Base-by-base conservation (phyloP, 192 early-diverging fungal genomes). In the Gryganskiella cystojenkinii region DNA sequence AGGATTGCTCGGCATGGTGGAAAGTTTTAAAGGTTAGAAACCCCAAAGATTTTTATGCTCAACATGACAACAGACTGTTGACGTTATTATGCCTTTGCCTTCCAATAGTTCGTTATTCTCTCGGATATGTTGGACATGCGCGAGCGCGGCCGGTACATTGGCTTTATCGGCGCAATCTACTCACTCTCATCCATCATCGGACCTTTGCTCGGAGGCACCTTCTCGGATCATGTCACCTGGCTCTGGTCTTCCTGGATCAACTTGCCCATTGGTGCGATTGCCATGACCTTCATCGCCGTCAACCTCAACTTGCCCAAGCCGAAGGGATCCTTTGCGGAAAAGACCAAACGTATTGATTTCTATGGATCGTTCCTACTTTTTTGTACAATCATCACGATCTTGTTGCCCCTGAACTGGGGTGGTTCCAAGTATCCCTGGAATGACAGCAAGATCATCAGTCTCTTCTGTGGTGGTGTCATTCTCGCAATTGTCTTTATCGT, bases 191-290 rank as follows among this genome's bases (percentile, higher is more conserved):
- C 85, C 42, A 86, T 92, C 5, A 67, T 89, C 24, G 92, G 92
- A 8, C 91, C 91, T 0, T 61, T 93, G 3, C 30, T 89, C 31
- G 92, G 92, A 47, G 92, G 92, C 22, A 85, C 85, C 9, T 92
- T 94, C 58, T 80, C 87, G 0, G 90, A 92, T 27, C 79, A 88
- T 54, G 61, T 85, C 9, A 83, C 82, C 4, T 93, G 92, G 92
- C 84, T 87, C n/a, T 93, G 91, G 91, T 86, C 83, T 17, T 93
- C 92, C 71, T 92, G 84, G 78, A 83, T 88, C 56, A 85, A 78
- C 59, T 47, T 85, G 42, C 82, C 82, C 2, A 71, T 86, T 6
- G 82, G 75, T 15, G 74, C 70, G 1, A 31, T 86, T 13, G 74
- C 81, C 0, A 75, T 83, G 15, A 24, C 81, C 30, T 65, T 85